Conservation (phyloP, 495 filamentous ascomycete genomes). For the Penicillium cosmopolitanum region DNA sequence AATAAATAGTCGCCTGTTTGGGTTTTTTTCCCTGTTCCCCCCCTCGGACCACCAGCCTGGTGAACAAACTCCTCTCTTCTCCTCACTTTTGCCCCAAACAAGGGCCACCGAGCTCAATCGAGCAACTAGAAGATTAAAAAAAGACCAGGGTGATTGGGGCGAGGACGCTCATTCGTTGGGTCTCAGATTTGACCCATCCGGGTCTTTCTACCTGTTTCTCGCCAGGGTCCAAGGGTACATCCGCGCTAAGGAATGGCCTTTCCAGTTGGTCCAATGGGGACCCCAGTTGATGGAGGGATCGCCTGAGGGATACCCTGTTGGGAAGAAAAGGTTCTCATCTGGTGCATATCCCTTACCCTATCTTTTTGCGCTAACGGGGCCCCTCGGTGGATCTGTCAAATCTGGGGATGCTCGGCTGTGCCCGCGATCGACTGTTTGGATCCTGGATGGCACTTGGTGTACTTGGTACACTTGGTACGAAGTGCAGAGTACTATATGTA, state of each 20-base stretch:
- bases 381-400: conserved; percentile 28
- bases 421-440: neutral
- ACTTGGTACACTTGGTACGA: neutral
- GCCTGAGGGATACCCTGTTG: no score
- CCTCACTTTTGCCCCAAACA: neutral
- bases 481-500: neutral
- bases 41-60: no score
- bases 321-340: no score
- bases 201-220: conserved; percentile 10
- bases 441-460: neutral
- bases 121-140: conserved; percentile 6
- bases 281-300: neutral
- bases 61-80: neutral
- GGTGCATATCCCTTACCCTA: neutral
- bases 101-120: neutral
- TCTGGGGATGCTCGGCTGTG: conserved; percentile 18
- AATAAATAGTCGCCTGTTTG: neutral
- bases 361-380: neutral
- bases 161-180: conserved; percentile 28
- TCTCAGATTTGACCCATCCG: conserved; percentile 26
- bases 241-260: neutral
- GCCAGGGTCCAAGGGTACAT: conserved; percentile 1
- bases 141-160: conserved; percentile 8
- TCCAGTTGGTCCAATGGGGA: neutral
- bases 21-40: neutral